Base-by-base conservation (phyloP, 441 rosid genomes). In the Gossypium trilobum region DNA sequence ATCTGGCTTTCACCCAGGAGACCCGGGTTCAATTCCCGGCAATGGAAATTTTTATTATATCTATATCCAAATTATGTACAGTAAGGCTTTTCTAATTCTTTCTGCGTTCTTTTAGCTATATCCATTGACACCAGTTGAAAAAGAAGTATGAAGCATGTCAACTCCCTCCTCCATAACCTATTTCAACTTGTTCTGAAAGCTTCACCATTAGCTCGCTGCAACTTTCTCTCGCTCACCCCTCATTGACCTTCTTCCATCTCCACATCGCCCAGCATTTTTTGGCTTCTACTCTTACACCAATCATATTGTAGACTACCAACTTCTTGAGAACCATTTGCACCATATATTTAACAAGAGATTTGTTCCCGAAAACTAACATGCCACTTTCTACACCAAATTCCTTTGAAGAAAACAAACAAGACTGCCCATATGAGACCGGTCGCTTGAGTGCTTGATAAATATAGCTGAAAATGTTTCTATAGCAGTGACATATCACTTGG, bases 301-400 rank as follows among this genome's bases (percentile, higher is more conserved):
- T 22, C 50, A 80, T 78, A 55, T 42, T 50, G 75, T 29, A 71
- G 9, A 79, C 48, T 52, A 75, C 69, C 19, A 84, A 69, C 46
- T 73, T 80, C 42, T 16, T 74, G 58, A 85, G 68, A 66, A 74
- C 83, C 93, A 88, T 36, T 54, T 29, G 59, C 57, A 56, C 61
- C 33, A 27, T 42, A 71, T 67, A 29, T 67, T 78, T 80, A 81
- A 78, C 58, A 70, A 68, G 78, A 42, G 72, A 73, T 80, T 1
- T 9, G 62, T 7, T 74, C 52, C 66, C 51, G 68, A 58, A 33
- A 44, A 68, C 23, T 54, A 42, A 42, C 17, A 64, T 57, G 44
- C 52, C 20, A 66, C 60, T 20, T 19, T 54, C n/a, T 54, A 54
- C 25, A 54, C 27, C 33, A 29, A 51, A 52, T 19, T 6, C 25